Percentiles rank a stretch among this genome's conserved stretches.
These are phyloP conservation scores for Penicillium crustosum DNA, from an alignment of 2,329 filamentous ascomycete species.

Conservation along the genomic window DNA sequence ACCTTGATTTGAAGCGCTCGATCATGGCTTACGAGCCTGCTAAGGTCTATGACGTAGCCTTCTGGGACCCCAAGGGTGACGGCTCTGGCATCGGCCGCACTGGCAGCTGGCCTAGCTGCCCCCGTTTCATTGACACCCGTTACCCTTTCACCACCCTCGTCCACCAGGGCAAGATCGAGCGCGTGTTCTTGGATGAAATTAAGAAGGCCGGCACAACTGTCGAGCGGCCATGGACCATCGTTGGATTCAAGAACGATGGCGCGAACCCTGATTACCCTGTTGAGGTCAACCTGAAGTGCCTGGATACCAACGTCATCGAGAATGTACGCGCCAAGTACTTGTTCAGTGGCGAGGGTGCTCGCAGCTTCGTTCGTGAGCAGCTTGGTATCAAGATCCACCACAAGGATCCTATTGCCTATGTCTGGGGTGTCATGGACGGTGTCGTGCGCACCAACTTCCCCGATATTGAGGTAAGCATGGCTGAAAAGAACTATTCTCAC, in stretches of 20 bases:
- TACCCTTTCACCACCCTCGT: conserved; percentile 64
- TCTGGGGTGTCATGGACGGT: conserved; percentile 68
- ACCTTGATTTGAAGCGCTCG: conserved; percentile 83
- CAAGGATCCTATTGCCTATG: conserved; percentile 63
- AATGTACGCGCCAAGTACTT: conserved; percentile 63
- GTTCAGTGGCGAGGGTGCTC: conserved; percentile 63
- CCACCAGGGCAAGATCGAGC: conserved; percentile 63
- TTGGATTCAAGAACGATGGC: conserved; percentile 61
- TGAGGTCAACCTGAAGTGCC: conserved; percentile 71
- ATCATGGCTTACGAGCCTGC: conserved; percentile 88
- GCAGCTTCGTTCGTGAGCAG: conserved; percentile 60
- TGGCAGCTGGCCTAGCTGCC: conserved; percentile 80
- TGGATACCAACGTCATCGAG: conserved; percentile 70
- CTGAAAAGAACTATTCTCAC: not conserved
- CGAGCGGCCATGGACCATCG: conserved; percentile 62
- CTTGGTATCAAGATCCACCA: conserved; percentile 66
- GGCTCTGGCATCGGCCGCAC: conserved; percentile 59
- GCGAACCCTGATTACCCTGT: conserved; percentile 72
- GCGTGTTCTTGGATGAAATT: conserved; percentile 62
- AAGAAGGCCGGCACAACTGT: conserved; percentile 58
- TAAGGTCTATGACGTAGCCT: conserved; percentile 72
- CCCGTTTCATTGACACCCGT: conserved; percentile 70
- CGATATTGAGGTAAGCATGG: conserved; percentile 54
- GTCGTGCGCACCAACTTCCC: conserved; percentile 64
- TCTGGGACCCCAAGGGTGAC: conserved; percentile 59